Conservation (phyloP, 2,329 filamentous ascomycete species). For the Neonectria sp. region DNA sequence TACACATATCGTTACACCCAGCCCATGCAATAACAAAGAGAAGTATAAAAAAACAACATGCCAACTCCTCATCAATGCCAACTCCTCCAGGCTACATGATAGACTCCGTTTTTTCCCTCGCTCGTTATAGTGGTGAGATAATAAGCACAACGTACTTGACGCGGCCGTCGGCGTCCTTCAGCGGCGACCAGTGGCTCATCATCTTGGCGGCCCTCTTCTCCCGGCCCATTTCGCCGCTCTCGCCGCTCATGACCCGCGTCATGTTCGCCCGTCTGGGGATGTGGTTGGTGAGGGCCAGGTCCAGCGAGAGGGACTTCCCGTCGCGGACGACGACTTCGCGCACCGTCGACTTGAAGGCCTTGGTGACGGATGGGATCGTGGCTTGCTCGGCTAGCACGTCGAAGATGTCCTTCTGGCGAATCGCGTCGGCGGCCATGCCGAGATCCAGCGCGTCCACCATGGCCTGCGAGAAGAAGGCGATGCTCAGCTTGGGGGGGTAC, state of each 20-base stretch:
- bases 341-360: conserved; percentile 62
- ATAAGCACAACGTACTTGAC: conserved; percentile 46
- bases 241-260: conserved; percentile 34
- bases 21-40: conserved; percentile 9
- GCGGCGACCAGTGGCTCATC: conserved; percentile 50
- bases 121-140: conserved; percentile 31
- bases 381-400: conserved; percentile 66
- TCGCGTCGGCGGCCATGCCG: conserved; percentile 51
- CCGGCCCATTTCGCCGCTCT: conserved; percentile 27
- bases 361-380: conserved; percentile 59
- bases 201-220: conserved; percentile 43
- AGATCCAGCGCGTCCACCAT: conserved; percentile 65
- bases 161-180: conserved; percentile 43
- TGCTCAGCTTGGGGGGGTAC: conserved; percentile 53
- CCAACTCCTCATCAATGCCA: conserved; percentile 22
- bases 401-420: conserved; percentile 68
- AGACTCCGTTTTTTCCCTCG: background rate
- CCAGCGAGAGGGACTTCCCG: conserved; percentile 54
- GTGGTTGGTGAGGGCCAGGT: conserved; percentile 48
- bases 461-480: conserved; percentile 63
- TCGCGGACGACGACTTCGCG: conserved; percentile 55
- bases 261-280: conserved; percentile 46
- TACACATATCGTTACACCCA: conserved; percentile 32
- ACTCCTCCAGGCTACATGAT: background rate
- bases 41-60: background rate